Evolutionary conservation across 1,139 yeast genomes (phyloP).

Genomic region (Scheffersomyces segobiensis): DNA sequence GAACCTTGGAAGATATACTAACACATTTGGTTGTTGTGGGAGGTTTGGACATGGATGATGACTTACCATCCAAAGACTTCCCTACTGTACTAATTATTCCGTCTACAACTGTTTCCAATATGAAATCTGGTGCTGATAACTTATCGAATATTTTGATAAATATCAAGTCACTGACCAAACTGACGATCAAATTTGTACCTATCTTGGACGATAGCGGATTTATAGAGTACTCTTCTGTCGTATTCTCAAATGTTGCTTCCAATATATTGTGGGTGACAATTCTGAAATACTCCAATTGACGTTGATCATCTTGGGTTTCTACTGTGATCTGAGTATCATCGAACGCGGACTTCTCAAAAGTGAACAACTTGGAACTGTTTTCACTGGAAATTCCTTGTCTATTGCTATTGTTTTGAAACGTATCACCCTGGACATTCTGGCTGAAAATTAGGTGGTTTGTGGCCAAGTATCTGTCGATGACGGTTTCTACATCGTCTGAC

Average conservation of each 20-base stretch:
- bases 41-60: constrained; percentile 3
- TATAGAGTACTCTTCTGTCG: constrained; percentile 5
- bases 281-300: constrained; percentile 18
- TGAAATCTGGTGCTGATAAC: constrained; percentile 32
- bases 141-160: constrained; percentile 28
- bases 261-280: constrained; percentile 25
- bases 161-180: constrained; percentile 38
- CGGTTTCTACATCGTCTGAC: not conserved
- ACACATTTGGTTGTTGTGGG: not conserved
- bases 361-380: not conserved
- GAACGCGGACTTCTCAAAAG: not conserved
- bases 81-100: constrained; percentile 21
- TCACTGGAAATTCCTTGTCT: not conserved
- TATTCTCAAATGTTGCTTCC: constrained; percentile 15
- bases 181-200: constrained; percentile 25
- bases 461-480: constrained; percentile 6
- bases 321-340: not conserved
- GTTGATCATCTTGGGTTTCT: not conserved
- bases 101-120: constrained; percentile 16
- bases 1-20: not conserved
- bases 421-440: not conserved
- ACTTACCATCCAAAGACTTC: constrained; percentile 25
- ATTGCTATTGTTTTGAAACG: not conserved
- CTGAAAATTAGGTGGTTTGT: constrained; percentile 15
- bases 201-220: constrained; percentile 30